Evolutionary conservation across 371 early-diverging fungal genomes (phyloP), one percentile per base, ranked within the genome.

Genomic region (Mucor sp.): DNA sequence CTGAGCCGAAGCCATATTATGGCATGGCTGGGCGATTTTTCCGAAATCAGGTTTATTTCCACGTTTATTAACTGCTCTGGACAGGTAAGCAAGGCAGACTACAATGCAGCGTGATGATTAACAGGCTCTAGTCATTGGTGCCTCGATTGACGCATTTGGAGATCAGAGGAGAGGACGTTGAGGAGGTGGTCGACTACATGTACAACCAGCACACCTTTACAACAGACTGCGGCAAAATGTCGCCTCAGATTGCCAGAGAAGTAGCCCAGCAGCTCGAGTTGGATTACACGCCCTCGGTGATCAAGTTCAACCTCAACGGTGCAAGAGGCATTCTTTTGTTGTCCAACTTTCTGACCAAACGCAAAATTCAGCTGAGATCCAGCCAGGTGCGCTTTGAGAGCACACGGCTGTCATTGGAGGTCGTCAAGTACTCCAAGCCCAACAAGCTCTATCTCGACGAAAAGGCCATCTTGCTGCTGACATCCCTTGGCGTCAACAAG

Each of bases 181-280:
- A 67, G 32, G 65, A 72, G 55, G 82, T 89, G 14, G 71, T 71
- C 0, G 92, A 93, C 61, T 81, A 90, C 56, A 73, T 71, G 48
- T 58, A 74, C 5, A 80, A 86, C 41, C 75, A 73, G 0, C 85
- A 83, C 66, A 70, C 50, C 8, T 93, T 77, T 64, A 85, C 92
- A 9, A 92, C 91, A 67, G 95, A 95, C 1, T 87, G 90, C 43
- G 95, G 95, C 0, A 72, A 74, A 25, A 86, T 95, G 25, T 84
- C 89, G 0, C 57, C 62, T 11, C 60, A 55, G 5, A 62, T 90
- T 17, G 90, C 89, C 0, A 66, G 78, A 55, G 70, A 75, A 8
- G 80, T 74, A 8, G 37, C 55, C 65, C 75, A 19, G 58, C 25
- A 56, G 3, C 70, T 35, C 58, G 74, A 35, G 37, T 85, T 64